Base-by-base conservation (phyloP, 495 filamentous ascomycete genomes). In the Podospora tetraspora region DNA sequence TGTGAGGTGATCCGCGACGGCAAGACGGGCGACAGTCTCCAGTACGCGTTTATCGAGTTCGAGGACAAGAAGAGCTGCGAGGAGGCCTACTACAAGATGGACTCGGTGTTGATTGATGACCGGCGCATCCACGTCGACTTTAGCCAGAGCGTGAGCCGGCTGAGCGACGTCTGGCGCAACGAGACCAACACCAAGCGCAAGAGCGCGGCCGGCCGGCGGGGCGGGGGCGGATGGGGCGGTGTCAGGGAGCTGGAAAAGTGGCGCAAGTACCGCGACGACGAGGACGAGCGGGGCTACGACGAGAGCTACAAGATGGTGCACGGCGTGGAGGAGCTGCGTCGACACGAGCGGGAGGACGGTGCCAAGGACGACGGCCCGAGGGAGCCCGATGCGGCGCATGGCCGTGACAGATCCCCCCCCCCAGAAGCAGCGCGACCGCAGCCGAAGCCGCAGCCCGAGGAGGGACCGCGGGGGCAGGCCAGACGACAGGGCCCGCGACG, bases 61-160 rank as follows among this genome's bases (percentile, higher is more conserved):
- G 92, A 93, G 66, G 88, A 97, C 21, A 92, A 96, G 76, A 87
- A 90, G 71, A 90, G 92, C 68, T 98, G 94, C 77, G 95, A 98
- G 79, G 90, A 93, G 63, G 95, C 95, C 16, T 99, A 98, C 74
- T 94, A 94, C 81, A 99, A 99, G 80, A 99, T 98, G 95, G 91
- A 98, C 76, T 90, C 88, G 6, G 93, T 97, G 8, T 80, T 99
- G 67, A 98, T 98, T 74, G 95, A 99, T 71, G 95, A 99, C 74
- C 93, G 97, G 68, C 91, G 95, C 43, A 98, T 99, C 66, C 95
- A 98, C 77, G 96, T 99, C 62, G 95, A 99, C 76, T 99, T 99
- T 80, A 97, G 93, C 32, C 95, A 99, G 78, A 97, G 92, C 77
- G 95, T 95, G 76, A 94, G 91, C 37, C 92, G 91, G 76, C 75